These are phyloP conservation scores for Leishmania turanica DNA, from an alignment of 208 protist species.

Conservation along the genomic window DNA sequence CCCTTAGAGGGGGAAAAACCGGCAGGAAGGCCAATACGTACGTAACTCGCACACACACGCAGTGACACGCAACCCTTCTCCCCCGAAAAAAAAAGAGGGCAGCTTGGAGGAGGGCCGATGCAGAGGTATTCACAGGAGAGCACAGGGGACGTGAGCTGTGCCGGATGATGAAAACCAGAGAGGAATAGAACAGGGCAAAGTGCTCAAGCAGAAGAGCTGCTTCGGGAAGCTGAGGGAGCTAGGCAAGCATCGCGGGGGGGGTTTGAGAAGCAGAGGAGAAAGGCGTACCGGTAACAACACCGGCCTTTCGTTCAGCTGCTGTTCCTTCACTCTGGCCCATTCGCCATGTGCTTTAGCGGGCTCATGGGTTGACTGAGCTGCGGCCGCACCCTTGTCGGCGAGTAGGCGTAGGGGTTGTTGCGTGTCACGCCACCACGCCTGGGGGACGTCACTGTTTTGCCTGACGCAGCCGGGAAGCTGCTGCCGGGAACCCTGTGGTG, in stretches of 20 bases:
- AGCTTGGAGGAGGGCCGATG: not conserved
- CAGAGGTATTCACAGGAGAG: slow-evolving; percentile 12
- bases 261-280: not conserved
- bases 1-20: not conserved
- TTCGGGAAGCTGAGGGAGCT: not conserved
- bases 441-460: not conserved
- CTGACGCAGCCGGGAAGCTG: not conserved
- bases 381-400: slow-evolving; percentile 4
- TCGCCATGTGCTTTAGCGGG: slow-evolving; percentile 10
- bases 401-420: slow-evolving; percentile 28
- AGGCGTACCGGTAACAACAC: not conserved
- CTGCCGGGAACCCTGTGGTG: not conserved
- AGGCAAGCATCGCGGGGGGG: not conserved
- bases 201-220: not conserved
- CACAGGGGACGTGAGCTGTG: slow-evolving; percentile 2
- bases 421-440: slow-evolving; percentile 1
- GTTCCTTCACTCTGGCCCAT: not conserved
- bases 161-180: not conserved
- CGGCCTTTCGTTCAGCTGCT: not conserved
- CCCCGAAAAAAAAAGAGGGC: not conserved
- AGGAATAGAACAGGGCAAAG: not conserved
- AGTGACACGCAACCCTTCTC: not conserved
- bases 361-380: slow-evolving; percentile 20
- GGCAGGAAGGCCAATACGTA: not conserved
- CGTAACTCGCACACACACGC: not conserved